Evolutionary conservation across 2,329 filamentous ascomycete species (phyloP).

Genomic region (Camptophora hylomeconis): DNA sequence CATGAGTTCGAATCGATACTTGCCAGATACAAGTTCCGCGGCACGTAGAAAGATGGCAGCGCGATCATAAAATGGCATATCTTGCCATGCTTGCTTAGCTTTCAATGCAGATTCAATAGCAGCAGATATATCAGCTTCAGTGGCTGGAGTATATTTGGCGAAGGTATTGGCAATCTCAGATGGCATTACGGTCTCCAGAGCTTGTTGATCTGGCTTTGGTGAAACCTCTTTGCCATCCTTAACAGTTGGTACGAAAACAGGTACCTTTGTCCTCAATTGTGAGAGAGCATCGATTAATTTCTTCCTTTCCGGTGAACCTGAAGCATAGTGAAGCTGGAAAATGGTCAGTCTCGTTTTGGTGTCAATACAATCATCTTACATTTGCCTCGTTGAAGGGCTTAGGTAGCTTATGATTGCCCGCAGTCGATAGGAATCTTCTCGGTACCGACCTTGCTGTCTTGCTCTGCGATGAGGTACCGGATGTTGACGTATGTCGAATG

Average conservation of each 20-base stretch:
- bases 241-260: conserved; percentile 21
- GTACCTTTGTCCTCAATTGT: conserved; percentile 22
- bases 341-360: not conserved
- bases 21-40: conserved; percentile 20
- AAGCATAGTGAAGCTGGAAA: conserved; percentile 16
- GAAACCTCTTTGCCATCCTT: conserved; percentile 6
- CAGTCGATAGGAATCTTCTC: conserved; percentile 9
- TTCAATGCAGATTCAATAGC: conserved; percentile 22
- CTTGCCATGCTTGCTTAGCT: conserved; percentile 23
- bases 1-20: conserved; percentile 22
- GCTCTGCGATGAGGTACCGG: too few relatives aligned
- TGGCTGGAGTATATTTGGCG: conserved; percentile 24
- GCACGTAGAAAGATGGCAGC: conserved; percentile 25
- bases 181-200: conserved; percentile 17
- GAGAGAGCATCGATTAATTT: conserved; percentile 22
- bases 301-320: conserved; percentile 22
- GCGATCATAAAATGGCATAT: conserved; percentile 23
- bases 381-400: conserved; percentile 14
- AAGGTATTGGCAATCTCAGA: conserved; percentile 24
- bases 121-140: conserved; percentile 20
- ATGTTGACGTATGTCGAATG: too few relatives aligned
- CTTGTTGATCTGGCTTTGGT: conserved; percentile 2
- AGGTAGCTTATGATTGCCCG: conserved; percentile 9
- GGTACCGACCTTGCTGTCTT: too few relatives aligned
- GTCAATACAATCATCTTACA: conserved; percentile 3